These are phyloP conservation scores for Rugonectria rugulosa DNA, from an alignment of 2,329 filamentous ascomycete genomes.

Conservation along the genomic window DNA sequence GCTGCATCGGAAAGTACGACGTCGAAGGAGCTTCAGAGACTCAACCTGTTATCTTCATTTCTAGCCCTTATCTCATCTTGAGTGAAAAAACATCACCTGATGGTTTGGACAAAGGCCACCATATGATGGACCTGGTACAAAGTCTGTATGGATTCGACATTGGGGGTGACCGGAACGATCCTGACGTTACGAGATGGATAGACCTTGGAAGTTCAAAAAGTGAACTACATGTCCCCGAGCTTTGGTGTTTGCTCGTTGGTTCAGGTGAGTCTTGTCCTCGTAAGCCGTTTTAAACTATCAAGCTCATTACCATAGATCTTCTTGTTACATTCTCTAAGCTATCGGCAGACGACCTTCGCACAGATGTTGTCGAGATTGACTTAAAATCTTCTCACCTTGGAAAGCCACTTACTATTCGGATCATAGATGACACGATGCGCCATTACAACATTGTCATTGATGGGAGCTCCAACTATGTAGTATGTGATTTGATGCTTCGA, in stretches of 20 bases:
- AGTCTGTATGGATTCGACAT: background rate
- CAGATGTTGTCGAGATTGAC: background rate
- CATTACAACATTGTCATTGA: background rate
- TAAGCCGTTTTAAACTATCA: background rate
- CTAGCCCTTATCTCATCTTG: background rate
- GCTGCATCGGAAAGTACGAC: background rate
- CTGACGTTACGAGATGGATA: background rate
- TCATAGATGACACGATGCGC: background rate
- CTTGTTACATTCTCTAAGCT: background rate
- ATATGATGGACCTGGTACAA: background rate
- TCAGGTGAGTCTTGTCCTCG: background rate
- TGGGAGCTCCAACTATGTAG: background rate
- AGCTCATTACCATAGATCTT: background rate
- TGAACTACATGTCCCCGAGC: background rate
- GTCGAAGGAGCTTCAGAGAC: background rate
- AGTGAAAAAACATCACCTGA: background rate
- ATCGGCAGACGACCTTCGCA: background rate
- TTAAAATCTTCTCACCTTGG: background rate
- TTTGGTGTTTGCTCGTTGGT: background rate
- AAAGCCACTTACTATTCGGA: background rate
- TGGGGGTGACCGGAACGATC: background rate
- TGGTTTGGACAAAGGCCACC: background rate
- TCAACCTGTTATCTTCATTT: background rate
- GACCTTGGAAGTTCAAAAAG: background rate
- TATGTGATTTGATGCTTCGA: background rate